Base-by-base conservation (phyloP, 2,329 filamentous ascomycete genomes). In the Fusarium siculi region DNA sequence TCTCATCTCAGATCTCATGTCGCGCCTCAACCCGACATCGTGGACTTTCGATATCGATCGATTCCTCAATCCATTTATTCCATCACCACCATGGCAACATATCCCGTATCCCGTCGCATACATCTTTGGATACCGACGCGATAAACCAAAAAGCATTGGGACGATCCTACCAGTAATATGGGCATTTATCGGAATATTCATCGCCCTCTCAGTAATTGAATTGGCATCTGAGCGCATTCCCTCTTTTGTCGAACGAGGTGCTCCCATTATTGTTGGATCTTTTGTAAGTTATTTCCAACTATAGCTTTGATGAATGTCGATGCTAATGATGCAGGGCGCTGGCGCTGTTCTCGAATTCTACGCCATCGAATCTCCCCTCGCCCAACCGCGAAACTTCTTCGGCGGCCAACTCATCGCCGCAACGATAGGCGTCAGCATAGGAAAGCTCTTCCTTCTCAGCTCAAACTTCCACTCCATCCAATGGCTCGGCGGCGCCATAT, bases 331-430 rank as follows among this genome's bases (percentile, higher is more conserved):
- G 47, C 6, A 93, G 91, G 93, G 93, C 57, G 93, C 93, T 9
- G 90, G 92, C 6, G 92, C 93, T 19, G 91, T 95, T n/a, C 87
- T 95, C 42, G 88, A 93, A 76, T 95, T 93, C 80, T 91, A 91
- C 75, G 86, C 89, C 52, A 91, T 94, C 74, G 90, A 93, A 55
- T 92, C 92, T 0, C 92, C 93, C 1, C 87, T 95, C 34, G 86
- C 92, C 0, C 93, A 95, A 77, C 93, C 93, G 2, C 90, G 93
- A 30, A 93, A 92, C 79, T 87, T 89, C 46, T 79, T 95, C 19
- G 68, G 91, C 11, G 91, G 92, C n/a, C 92, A 95, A 78, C 61
- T 92, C 36, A 79, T 94, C 46, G 86, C 91, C 4, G 86, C 89
- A 16, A 42, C 90, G 7, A 82, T 91, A 39, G 92, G 92, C 15